Percentiles rank a stretch among this genome's conserved stretches.
Evolutionary conservation across 2,329 filamentous ascomycete species (phyloP).

Genomic region (Penicillium sp.): DNA sequence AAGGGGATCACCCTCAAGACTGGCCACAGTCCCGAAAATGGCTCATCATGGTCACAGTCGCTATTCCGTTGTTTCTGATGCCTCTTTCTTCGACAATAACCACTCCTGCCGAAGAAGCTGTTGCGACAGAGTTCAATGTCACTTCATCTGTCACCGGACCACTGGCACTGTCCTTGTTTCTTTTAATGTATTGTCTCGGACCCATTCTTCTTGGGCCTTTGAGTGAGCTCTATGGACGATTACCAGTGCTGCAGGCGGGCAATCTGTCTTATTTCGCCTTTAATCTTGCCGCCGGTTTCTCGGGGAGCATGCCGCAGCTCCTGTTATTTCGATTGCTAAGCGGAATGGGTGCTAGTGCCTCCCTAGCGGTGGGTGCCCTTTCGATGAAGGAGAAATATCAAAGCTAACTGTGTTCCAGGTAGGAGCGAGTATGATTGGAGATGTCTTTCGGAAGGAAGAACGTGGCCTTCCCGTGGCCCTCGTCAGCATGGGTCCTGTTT

Average conservation of each 20-base stretch:
- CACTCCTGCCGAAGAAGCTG: conserved; percentile 3
- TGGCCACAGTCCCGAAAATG: conserved; percentile 11
- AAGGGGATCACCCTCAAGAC: conserved; percentile 12
- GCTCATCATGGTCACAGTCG: conserved; percentile 3
- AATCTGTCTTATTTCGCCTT: background rate
- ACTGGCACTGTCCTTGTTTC: background rate
- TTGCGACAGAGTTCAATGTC: conserved; percentile 2
- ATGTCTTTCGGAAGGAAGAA: conserved; percentile 16
- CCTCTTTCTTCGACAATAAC: conserved; percentile 9
- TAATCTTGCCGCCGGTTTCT: background rate
- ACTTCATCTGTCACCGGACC: conserved; percentile 6
- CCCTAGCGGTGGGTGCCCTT: background rate
- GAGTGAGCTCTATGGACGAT: conserved; percentile 9
- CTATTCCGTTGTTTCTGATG: conserved; percentile 10
- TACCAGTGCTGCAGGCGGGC: conserved; percentile 7
- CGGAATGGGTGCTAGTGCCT: background rate
- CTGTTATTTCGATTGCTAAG: background rate
- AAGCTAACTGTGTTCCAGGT: conserved; percentile 4
- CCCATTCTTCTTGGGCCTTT: conserved; percentile 10
- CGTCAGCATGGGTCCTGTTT: conserved; percentile 9
- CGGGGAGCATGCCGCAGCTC: background rate
- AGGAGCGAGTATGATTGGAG: conserved; percentile 16
- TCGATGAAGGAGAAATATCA: background rate
- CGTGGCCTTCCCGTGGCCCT: conserved; percentile 14
- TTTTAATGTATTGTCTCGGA: conserved; percentile 7